Conservation (phyloP, 306 rosid species). For the Myrica gale region DNA sequence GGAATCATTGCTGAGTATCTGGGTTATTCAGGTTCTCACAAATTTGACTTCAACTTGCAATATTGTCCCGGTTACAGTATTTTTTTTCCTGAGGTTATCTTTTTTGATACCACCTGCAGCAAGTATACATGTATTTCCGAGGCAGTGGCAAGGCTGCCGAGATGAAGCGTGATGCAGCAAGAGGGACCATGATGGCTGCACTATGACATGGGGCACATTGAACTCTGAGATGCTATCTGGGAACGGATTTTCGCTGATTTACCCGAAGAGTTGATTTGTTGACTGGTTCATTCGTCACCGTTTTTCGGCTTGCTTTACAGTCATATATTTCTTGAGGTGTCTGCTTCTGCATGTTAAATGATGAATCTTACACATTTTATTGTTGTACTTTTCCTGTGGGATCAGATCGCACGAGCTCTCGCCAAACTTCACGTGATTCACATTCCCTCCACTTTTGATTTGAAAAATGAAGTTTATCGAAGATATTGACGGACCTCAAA, state of each 20-base stretch:
- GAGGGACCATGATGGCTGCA: conserved; percentile 84
- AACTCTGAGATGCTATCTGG: conserved; percentile 10
- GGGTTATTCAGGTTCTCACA: conserved; percentile 88
- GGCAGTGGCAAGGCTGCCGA: conserved; percentile 85
- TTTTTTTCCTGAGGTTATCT: conserved; percentile 17
- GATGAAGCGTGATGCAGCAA: conserved; percentile 73
- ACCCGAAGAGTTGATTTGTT: conserved; percentile 20
- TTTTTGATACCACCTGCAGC: conserved; percentile 52
- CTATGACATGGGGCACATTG: conserved; percentile 38
- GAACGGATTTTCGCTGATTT: conserved; percentile 18
- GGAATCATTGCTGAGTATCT: conserved; percentile 77
- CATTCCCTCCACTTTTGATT: not conserved
- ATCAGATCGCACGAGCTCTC: not conserved
- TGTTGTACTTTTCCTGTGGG: not conserved
- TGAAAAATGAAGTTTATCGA: not conserved
- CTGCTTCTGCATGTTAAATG: not conserved
- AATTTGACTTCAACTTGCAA: conserved; percentile 13
- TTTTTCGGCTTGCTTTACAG: conserved; percentile 17
- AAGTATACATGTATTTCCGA: conserved; percentile 92
- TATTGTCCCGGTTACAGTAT: conserved; percentile 42
- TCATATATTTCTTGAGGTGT: not conserved
- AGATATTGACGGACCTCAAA: not conserved
- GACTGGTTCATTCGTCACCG: conserved; percentile 17
- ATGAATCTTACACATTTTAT: conserved; percentile 2
- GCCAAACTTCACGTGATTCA: not conserved